Evolutionary conservation across 2,329 filamentous ascomycete species (phyloP).

Genomic region (Nigrospora oryzae): DNA sequence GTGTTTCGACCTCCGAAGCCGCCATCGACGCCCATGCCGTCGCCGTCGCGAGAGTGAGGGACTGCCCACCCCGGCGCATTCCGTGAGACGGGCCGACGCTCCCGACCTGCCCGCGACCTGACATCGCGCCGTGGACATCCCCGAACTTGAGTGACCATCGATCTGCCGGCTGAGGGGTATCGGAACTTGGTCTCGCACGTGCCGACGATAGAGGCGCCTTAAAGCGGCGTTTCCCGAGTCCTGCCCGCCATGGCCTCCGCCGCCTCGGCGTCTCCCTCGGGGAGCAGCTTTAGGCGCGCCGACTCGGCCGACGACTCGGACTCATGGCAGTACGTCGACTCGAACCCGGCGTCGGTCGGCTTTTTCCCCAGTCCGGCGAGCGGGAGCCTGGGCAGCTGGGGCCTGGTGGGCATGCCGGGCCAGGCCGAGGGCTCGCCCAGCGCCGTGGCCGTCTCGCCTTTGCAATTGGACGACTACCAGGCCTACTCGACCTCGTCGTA

Average conservation of each 20-base stretch:
- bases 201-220: too few relatives aligned
- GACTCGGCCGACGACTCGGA: constrained; percentile 23
- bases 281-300: constrained; percentile 14
- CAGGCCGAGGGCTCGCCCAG: constrained; percentile 21
- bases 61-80: too few relatives aligned
- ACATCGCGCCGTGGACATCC: too few relatives aligned
- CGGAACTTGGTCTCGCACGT: too few relatives aligned
- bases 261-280: constrained; percentile 20
- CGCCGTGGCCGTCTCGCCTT: constrained; percentile 28
- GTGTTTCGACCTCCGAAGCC: too few relatives aligned
- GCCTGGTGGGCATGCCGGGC: constrained; percentile 29
- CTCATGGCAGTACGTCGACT: constrained; percentile 22
- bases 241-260: constrained; percentile 19
- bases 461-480: constrained; percentile 27
- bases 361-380: constrained; percentile 42
- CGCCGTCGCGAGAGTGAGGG: too few relatives aligned
- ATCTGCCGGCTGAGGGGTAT: too few relatives aligned
- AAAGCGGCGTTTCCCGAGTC: not conserved
- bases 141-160: too few relatives aligned
- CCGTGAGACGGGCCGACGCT: too few relatives aligned
- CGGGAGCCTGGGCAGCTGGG: constrained; percentile 38
- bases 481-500: constrained; percentile 23
- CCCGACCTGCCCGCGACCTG: too few relatives aligned
- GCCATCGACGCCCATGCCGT: too few relatives aligned
- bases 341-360: constrained; percentile 22